Percentiles rank a stretch among this genome's conserved stretches.
phyloP scores from a whole-genome alignment of 2,329 filamentous ascomycete genomes.

The Mariannaea elegans region DNA sequence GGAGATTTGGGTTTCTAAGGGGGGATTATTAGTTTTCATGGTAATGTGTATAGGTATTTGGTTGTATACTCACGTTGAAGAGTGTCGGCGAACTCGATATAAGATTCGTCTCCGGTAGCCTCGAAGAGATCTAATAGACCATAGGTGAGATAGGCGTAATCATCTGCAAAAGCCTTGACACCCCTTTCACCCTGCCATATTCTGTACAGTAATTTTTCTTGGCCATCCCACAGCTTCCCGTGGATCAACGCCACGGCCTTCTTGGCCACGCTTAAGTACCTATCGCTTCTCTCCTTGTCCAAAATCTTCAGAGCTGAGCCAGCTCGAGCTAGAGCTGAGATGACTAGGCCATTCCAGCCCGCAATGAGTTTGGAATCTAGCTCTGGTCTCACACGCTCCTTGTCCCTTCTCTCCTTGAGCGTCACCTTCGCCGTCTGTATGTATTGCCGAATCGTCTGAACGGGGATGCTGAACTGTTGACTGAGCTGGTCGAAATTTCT shows the following conservation, averaged over 20 bases:
- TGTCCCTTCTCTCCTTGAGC: slow-evolving; percentile 76
- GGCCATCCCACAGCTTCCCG: slow-evolving; percentile 74
- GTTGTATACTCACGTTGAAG: slow-evolving; percentile 70
- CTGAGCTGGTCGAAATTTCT: slow-evolving; percentile 75
- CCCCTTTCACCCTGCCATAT: slow-evolving; percentile 76
- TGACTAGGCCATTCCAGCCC: slow-evolving; percentile 88
- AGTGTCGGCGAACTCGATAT: slow-evolving; percentile 81
- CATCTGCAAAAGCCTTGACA: slow-evolving; percentile 83
- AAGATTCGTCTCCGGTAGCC: slow-evolving; percentile 77
- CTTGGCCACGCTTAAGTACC: slow-evolving; percentile 72
- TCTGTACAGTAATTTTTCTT: slow-evolving; percentile 72
- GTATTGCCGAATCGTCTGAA: slow-evolving; percentile 73
- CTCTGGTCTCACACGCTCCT: slow-evolving; percentile 77
- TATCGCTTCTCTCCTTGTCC: slow-evolving; percentile 63
- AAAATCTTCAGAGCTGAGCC: slow-evolving; percentile 72
- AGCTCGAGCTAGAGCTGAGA: slow-evolving; percentile 81
- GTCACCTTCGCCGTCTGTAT: slow-evolving; percentile 73
- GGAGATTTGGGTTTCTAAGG: slow-evolving; percentile 72
- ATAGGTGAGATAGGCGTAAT: slow-evolving; percentile 89
- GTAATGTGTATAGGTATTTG: not conserved
- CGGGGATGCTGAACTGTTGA: slow-evolving; percentile 76
- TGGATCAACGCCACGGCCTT: slow-evolving; percentile 78
- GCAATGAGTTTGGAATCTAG: slow-evolving; percentile 90
- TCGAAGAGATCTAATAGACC: slow-evolving; percentile 88
- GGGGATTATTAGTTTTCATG: slow-evolving; percentile 12